Conservation (phyloP, 2,329 filamentous ascomycete genomes). For the Cercospora beticola region DNA sequence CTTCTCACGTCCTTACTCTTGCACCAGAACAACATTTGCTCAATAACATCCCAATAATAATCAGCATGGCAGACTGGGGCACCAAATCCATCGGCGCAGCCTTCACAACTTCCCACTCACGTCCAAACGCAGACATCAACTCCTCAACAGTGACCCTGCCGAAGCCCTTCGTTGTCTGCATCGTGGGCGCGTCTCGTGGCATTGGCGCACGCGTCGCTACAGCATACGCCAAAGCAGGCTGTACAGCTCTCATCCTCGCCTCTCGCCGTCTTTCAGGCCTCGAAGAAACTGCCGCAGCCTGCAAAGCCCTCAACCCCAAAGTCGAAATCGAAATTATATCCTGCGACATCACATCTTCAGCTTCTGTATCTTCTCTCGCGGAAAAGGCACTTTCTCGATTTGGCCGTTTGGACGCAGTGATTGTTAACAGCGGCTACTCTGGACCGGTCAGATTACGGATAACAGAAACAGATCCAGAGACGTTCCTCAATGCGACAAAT, state of each 20-base stretch:
- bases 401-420: slow-evolving; percentile 31
- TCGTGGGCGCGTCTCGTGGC: slow-evolving; percentile 41
- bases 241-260: slow-evolving; percentile 38
- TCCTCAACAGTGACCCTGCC: slow-evolving; percentile 27
- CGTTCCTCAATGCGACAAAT: slow-evolving; percentile 27
- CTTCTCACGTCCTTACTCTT: not conserved
- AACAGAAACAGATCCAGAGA: slow-evolving; percentile 26
- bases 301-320: slow-evolving; percentile 28
- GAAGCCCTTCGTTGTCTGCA: slow-evolving; percentile 35
- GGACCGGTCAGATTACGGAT: slow-evolving; percentile 26
- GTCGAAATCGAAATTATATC: slow-evolving; percentile 33
- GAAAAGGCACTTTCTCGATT: slow-evolving; percentile 18
- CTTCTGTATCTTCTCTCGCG: slow-evolving; percentile 26
- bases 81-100: slow-evolving; percentile 12
- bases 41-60: not conserved
- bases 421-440: slow-evolving; percentile 31
- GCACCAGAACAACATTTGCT: not conserved
- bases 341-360: slow-evolving; percentile 30
- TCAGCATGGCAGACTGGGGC: slow-evolving; percentile 18
- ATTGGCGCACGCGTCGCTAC: slow-evolving; percentile 40
- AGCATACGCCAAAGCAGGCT: slow-evolving; percentile 39
- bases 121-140: slow-evolving; percentile 12
- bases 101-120: slow-evolving; percentile 16
- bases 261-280: slow-evolving; percentile 36
- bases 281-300: slow-evolving; percentile 32